These are phyloP conservation scores for Petrea volubilis DNA, from an alignment of 257 asterid species.

Conservation along the genomic window DNA sequence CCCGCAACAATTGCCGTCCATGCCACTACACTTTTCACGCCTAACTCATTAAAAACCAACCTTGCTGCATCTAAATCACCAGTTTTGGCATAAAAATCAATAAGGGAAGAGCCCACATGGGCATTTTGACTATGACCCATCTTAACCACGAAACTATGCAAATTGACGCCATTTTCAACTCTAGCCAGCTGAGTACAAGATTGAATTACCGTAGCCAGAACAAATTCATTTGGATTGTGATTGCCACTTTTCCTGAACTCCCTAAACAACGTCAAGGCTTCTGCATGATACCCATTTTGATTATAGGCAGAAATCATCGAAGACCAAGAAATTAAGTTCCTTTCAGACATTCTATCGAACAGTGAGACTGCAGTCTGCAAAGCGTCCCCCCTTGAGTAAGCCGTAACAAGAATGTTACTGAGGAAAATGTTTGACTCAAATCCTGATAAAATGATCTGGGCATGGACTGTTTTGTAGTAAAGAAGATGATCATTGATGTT, in stretches of 20 bases:
- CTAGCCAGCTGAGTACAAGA: conserved; percentile 35
- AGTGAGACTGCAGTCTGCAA: conserved; percentile 24
- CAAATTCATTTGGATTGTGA: conserved; percentile 42
- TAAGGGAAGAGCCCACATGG: conserved; percentile 43
- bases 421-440: conserved; percentile 39
- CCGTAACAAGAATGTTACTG: conserved; percentile 34
- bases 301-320: conserved; percentile 41
- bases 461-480: conserved; percentile 34
- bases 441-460: conserved; percentile 38
- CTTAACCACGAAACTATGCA: conserved; percentile 43
- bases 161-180: conserved; percentile 29
- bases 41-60: conserved; percentile 36
- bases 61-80: conserved; percentile 33
- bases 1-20: conserved; percentile 48
- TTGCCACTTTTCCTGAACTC: conserved; percentile 29
- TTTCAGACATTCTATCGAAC: conserved; percentile 47
- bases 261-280: conserved; percentile 34
- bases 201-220: conserved; percentile 47
- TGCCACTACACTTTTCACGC: conserved; percentile 40
- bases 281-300: conserved; percentile 31
- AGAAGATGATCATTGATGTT: not conserved
- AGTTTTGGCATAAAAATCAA: conserved; percentile 45
- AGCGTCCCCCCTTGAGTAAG: conserved; percentile 26
- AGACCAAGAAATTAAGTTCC: conserved; percentile 51
- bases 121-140: conserved; percentile 34